Base-by-base conservation (phyloP, 202 grass and related monocot genomes). In the Carex sylvatica region DNA sequence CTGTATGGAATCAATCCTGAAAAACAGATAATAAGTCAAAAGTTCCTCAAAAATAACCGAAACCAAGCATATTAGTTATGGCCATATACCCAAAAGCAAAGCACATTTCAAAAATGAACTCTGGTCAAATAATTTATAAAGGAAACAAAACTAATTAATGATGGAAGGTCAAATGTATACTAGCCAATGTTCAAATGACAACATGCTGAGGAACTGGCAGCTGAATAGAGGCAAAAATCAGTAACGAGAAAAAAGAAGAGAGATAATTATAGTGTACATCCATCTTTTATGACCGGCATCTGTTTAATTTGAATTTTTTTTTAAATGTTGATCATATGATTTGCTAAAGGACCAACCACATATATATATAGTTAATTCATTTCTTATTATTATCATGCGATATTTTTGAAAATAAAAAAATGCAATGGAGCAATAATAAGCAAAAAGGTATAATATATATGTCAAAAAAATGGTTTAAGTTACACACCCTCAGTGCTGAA, bases 401-500 rank as follows among this genome's bases (percentile, higher is more conserved):
- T 24, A 6, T 55, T 55, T 54, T 74, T 74, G 23, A 55, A 53
- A 54, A 15, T 74, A 18, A 2, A 30, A 31, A 55, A 4, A 33
- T 75, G 47, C 44, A 30, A 2, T n/a, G 3, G 54, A 55, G 24
- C 2, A 30, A 30, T 44, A 59, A 15, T 60, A 35, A 22, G 8
- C 0, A 15, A 78, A 60, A 20, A 60, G 0, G 59, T 78, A 78
- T 60, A 60, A 78, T 38, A 58, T 54, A 58, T 53, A n/a, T 35
- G 13, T 77, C 24, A 40, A 40, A 40, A 7, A 8, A 77, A 58
- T 33, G 2, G 2, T 33, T 33, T 33, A 40, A n/a, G 38, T 60
- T 40, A 60, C 52, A 60, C 69, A 92, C 91, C 90, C 36, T 97
- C 89, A 6, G 92, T 98, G 91, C 67, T 93, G 91, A 98, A 98